These are phyloP conservation scores for Puccinellia tenuiflora DNA, from an alignment of 176 grass and related monocot species.

Conservation along the genomic window DNA sequence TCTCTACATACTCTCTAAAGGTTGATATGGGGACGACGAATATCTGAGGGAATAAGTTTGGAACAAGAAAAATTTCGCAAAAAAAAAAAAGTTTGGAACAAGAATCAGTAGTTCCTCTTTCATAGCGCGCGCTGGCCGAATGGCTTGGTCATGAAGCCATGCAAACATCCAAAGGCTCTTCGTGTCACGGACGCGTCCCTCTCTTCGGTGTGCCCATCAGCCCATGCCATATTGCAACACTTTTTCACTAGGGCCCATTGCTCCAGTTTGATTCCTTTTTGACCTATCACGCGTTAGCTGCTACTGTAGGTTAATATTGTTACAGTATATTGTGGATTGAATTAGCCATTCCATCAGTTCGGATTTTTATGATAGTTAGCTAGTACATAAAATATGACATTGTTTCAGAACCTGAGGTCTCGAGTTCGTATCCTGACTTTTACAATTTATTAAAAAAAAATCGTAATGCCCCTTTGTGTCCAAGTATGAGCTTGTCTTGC, in stretches of 20 bases:
- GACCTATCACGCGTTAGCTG: not conserved
- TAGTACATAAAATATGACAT: too few relatives aligned
- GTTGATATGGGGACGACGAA: conserved; percentile 30
- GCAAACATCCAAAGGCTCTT: not conserved
- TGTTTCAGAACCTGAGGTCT: too few relatives aligned
- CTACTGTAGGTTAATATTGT: not conserved
- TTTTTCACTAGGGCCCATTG: not conserved
- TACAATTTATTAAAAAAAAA: too few relatives aligned
- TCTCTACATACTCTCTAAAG: not conserved
- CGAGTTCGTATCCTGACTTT: too few relatives aligned
- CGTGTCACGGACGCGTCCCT: not conserved
- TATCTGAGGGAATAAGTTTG: conserved; percentile 16
- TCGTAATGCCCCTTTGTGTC: too few relatives aligned
- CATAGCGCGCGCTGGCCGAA: not conserved
- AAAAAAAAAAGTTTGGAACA: too few relatives aligned
- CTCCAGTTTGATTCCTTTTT: not conserved
- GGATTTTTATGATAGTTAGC: too few relatives aligned
- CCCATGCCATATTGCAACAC: not conserved
- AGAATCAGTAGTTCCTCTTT: not conserved
- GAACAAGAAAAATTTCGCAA: too few relatives aligned
- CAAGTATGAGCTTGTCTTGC: too few relatives aligned
- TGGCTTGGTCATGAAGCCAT: conserved; percentile 21
- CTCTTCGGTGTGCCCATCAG: not conserved
- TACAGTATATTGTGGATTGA: not conserved
- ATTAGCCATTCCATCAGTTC: too few relatives aligned